Conservation (phyloP, 176 grass and related monocot genomes). For the Lolium rigidum region DNA sequence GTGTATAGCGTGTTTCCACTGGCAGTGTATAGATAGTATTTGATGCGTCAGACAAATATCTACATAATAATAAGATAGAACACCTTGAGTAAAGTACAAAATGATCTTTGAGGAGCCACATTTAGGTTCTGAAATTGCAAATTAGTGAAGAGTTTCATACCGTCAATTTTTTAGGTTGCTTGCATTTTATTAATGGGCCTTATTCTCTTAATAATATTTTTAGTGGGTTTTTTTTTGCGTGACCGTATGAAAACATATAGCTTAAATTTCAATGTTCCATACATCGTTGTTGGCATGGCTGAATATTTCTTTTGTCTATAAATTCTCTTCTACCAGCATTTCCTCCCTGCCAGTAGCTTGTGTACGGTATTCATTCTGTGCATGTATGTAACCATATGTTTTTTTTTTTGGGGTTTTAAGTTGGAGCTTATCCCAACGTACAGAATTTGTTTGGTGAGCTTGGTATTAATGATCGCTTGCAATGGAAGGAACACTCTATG, state of each 20-base stretch:
- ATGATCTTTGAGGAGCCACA: constrained; percentile 13
- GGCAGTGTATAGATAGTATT: background rate
- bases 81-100: constrained; percentile 2
- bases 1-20: constrained; percentile 10
- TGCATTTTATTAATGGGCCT: background rate
- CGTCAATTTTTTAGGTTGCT: background rate
- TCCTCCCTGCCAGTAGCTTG: constrained; percentile 35
- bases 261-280: background rate
- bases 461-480: constrained; percentile 95
- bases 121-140: constrained; percentile 24
- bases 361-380: constrained; percentile 29
- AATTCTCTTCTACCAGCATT: constrained; percentile 11
- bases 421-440: constrained; percentile 99
- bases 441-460: constrained; percentile 97
- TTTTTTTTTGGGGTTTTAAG: constrained; percentile 56
- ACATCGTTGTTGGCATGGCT: background rate
- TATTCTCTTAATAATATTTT: constrained; percentile 9
- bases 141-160: background rate
- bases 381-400: constrained; percentile 50
- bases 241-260: constrained; percentile 7
- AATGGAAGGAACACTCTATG: constrained; percentile 99
- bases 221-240: background rate
- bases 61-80: background rate
- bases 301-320: constrained; percentile 14
- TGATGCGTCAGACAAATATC: constrained; percentile 16